Evolutionary conservation across 192 early-diverging fungal genomes (phyloP), one percentile per base, ranked within the genome.

Genomic region (Backusella luteola): DNA sequence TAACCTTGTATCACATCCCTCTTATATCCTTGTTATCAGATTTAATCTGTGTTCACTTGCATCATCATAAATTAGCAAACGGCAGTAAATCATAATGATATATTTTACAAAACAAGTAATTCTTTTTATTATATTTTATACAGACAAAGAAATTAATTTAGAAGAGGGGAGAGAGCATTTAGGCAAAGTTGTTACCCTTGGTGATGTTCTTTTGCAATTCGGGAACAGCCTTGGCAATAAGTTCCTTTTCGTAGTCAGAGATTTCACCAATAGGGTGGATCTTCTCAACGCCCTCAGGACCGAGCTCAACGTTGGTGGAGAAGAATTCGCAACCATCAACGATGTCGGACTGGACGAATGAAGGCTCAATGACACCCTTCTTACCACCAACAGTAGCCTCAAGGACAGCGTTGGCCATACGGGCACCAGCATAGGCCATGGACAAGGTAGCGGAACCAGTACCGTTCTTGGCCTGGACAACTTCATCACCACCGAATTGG

Each of bases 401-500:
- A 72, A 99, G 85, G 80, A 99, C 88, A 32, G 93, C 91, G 85
- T 94, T 88, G 73, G 96, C 91, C 87, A 99, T 97, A 69, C 97
- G 92, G 21, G 96, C 96, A 42, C 93, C 94, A 69, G 94, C 94
- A 66, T 86, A 91, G 39, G 95, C 95, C 96, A 96, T 96, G 70
- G 94, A 95, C 34, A 97, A 87, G 6, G 94, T 96, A 36, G 95
- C 95, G 29, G 93, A 94, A 69, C 94, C 96, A 34, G 91, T 90
- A 75, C 97, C 97, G 88, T 96, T 94, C 92, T 99, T 99, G 83
- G 98, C 98, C 91, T 99, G 94, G 83, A 99, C 98, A 73, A 99
- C 98, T 85, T 99, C 98, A 81, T 99, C 98, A 77, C 98, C 98
- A 83, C 98, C 98, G 79, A 93, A 99, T 88, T 99, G 98, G 79